Conservation (phyloP, 164 flowering plant genomes). For the Annona squamosa region DNA sequence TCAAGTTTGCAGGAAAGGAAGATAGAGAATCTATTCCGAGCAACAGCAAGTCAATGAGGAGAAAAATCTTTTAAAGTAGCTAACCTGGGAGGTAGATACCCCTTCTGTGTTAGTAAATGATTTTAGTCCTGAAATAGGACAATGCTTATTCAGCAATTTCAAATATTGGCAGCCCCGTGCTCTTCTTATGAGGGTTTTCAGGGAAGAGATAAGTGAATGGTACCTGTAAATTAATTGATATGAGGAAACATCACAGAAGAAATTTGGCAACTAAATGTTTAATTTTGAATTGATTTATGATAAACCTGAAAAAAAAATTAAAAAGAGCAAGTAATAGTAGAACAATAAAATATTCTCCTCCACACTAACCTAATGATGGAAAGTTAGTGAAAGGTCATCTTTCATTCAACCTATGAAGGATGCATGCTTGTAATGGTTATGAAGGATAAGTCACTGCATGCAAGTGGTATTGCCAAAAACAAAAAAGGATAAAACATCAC, state of each 20-base stretch:
- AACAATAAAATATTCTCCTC: background rate
- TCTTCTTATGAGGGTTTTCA: constrained; percentile 45
- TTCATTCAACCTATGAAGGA: too few relatives aligned
- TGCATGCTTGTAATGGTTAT: too few relatives aligned
- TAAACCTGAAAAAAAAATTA: background rate
- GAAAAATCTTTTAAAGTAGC: constrained; percentile 5
- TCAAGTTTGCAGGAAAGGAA: background rate
- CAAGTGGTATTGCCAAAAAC: too few relatives aligned
- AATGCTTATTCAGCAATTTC: constrained; percentile 60
- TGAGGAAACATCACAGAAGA: background rate
- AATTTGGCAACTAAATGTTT: too few relatives aligned
- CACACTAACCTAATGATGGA: background rate
- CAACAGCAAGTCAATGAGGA: background rate
- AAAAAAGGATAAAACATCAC: too few relatives aligned
- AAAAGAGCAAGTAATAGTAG: background rate
- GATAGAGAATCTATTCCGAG: background rate
- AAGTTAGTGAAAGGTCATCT: background rate
- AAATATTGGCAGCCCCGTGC: constrained; percentile 29
- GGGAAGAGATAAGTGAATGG: constrained; percentile 37
- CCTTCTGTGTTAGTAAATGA: constrained; percentile 8
- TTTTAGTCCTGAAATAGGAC: constrained; percentile 23
- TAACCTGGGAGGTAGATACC: constrained; percentile 30
- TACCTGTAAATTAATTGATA: constrained; percentile 11
- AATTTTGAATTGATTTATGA: too few relatives aligned
- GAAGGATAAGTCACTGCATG: too few relatives aligned